phyloP scores from a whole-genome alignment of 352 stramenopile genomes.

The Phytophthora palmivora region DNA sequence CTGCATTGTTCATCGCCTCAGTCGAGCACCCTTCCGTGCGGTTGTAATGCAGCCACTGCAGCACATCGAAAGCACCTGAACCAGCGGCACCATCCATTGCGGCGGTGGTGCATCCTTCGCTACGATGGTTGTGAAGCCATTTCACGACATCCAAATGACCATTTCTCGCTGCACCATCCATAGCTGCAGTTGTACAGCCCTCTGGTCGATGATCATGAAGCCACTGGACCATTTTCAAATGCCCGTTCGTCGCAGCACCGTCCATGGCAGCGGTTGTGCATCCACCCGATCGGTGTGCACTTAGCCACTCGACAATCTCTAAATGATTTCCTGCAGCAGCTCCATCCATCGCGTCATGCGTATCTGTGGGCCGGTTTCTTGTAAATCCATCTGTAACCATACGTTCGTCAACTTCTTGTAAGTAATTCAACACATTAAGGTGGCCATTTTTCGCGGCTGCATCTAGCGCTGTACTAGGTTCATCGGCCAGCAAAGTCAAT shows the following conservation, averaged over 20 bases:
- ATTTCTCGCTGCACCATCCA: conserved; percentile 31
- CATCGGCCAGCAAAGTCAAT: conserved; percentile 28
- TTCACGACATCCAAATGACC: conserved; percentile 29
- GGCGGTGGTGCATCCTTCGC: conserved; percentile 31
- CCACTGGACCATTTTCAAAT: conserved; percentile 38
- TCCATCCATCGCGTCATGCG: conserved; percentile 36
- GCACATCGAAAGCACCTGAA: conserved; percentile 18
- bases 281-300: conserved; percentile 20
- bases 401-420: conserved; percentile 24
- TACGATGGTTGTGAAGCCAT: conserved; percentile 31
- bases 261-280: conserved; percentile 39
- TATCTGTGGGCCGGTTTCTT: conserved; percentile 21
- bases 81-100: conserved; percentile 34
- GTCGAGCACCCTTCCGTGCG: conserved; percentile 29
- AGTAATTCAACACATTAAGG: conserved; percentile 29
- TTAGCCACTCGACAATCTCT: conserved; percentile 36
- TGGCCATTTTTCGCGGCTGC: conserved; percentile 33
- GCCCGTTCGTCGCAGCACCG: conserved; percentile 25
- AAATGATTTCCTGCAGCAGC: conserved; percentile 35
- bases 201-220: conserved; percentile 29
- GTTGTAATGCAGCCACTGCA: conserved; percentile 34
- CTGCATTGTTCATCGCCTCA: conserved; percentile 34
- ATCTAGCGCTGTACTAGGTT: conserved; percentile 41
- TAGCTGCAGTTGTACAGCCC: conserved; percentile 26
- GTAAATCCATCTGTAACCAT: conserved; percentile 8